Base-by-base conservation (phyloP, 2,329 filamentous ascomycete species). In the Exserohilum turcica region DNA sequence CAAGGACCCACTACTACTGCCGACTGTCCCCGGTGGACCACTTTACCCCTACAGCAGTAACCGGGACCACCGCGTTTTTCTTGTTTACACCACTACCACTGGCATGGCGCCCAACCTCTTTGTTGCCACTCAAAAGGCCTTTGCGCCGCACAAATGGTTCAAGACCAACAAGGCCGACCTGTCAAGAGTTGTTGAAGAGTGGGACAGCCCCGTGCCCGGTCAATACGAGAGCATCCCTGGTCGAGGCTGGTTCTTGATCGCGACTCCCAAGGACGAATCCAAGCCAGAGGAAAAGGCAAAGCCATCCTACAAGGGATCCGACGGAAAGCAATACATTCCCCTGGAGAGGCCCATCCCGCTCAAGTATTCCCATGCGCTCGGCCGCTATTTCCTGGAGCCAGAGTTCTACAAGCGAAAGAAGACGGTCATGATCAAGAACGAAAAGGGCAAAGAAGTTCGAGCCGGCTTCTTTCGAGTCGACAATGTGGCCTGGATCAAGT, bases 61-160 rank as follows among this genome's bases (percentile, higher is more conserved):
- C 44, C 37, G 47, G 43, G 47, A 18, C n/a, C 19, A 12, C 38
- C 24, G n/a, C 51, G 9, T 43, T 19, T 15, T 37, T 24, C 21
- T 7, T 31, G 35, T 28, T 33, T 31, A 40, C 49, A 38, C 44
- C 49, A 40, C 33, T 21, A 46, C 44, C n/a, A 28, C 60, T 49
- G 43, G 35, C 54, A 82, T 82, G 79, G 76, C 79, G 36, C 79
- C 79, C 56, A 82, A 82, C 62, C 75, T 80, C 43, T 79, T 80
- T 49, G 63, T 81, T 64, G 79, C 77, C 44, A 73, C 78, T n/a
- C 78, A 79, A 49, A 77, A 73, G 45, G 67, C 78, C 38, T 78
- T 80, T 66, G 77, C 76, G 48, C 79, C 79, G 6, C 68, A 74
- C 54, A 79, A 80, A 71, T 81, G 79, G 79, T 81, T 81, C 45